Percentiles rank a stretch among this genome's conserved stretches.
These are phyloP conservation scores for Cutaneotrichosporon sp. DNA, from an alignment of 1,284 basidiomycete genomes.

Conservation along the genomic window DNA sequence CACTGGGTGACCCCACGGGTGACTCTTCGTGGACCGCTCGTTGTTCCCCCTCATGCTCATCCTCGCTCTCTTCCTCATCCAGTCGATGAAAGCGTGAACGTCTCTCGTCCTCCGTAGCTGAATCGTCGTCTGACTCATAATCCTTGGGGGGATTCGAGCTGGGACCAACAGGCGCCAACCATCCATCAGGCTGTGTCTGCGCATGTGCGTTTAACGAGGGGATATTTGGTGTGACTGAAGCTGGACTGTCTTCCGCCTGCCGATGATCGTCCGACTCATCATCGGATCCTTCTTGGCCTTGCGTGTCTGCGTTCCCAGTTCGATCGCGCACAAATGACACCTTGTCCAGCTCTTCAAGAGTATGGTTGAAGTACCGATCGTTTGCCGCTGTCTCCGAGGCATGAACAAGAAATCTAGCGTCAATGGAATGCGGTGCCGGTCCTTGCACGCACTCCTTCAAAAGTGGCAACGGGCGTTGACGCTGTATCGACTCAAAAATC, in stretches of 20 bases:
- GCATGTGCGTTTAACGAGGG: too few relatives aligned
- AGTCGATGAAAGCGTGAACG: too few relatives aligned
- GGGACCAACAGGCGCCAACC: too few relatives aligned
- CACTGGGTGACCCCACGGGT: too few relatives aligned
- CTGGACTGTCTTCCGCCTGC: too few relatives aligned
- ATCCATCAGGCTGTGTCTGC: too few relatives aligned
- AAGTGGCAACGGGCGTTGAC: conserved; percentile 57
- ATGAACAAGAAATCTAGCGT: conserved; percentile 37
- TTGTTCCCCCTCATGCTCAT: conserved; percentile 16
- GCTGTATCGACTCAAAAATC: conserved; percentile 69
- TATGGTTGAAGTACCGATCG: conserved; percentile 34
- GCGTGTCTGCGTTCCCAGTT: conserved; percentile 27
- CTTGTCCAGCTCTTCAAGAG: conserved; percentile 32
- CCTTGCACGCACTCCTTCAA: conserved; percentile 57
- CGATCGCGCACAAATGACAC: conserved; percentile 27
- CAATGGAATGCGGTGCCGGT: background rate
- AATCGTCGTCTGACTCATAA: too few relatives aligned
- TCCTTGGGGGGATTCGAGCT: too few relatives aligned
- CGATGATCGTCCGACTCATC: conserved; percentile 17
- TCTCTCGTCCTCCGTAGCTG: background rate
- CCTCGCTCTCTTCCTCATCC: conserved; percentile 4
- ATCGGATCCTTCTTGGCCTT: too few relatives aligned
- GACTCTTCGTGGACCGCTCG: too few relatives aligned
- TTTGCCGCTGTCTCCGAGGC: conserved; percentile 37
- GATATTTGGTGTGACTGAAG: too few relatives aligned